phyloP scores from a whole-genome alignment of 139 green algal species.

The Coelastrella sp. region DNA sequence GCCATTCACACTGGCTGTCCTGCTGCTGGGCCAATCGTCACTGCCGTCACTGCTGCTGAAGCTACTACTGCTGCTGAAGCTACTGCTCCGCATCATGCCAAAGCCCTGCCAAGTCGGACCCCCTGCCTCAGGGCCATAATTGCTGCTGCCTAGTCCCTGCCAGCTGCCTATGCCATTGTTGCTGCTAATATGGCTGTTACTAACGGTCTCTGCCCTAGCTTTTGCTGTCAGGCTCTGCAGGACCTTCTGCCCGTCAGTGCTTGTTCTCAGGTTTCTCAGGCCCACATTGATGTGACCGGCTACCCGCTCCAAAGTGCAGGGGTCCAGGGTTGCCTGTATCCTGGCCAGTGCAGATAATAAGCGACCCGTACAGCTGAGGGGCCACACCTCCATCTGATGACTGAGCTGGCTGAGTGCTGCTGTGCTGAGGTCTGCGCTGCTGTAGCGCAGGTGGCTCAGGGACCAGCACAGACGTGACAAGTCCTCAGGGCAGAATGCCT shows the following conservation, averaged over 20 bases:
- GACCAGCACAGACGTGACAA: slow-evolving; percentile 8
- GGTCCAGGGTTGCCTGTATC: slow-evolving; percentile 9
- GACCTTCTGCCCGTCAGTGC: slow-evolving; percentile 39
- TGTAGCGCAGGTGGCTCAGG: slow-evolving; percentile 27
- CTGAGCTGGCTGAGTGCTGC: slow-evolving; percentile 25
- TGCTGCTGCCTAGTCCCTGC: neutral
- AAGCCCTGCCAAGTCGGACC: slow-evolving; percentile 34
- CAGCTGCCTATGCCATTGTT: neutral
- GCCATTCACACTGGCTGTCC: neutral
- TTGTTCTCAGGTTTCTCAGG: slow-evolving; percentile 30
- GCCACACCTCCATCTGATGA: slow-evolving; percentile 15
- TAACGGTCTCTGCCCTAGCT: neutral
- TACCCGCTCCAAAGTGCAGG: neutral
- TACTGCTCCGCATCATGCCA: slow-evolving; percentile 35
- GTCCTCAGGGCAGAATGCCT: slow-evolving; percentile 34
- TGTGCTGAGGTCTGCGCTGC: neutral
- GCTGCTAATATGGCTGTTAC: neutral
- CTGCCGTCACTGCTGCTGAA: neutral
- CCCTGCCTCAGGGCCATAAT: neutral
- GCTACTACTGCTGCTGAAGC: neutral
- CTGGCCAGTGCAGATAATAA: slow-evolving; percentile 4
- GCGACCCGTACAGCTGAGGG: slow-evolving; percentile 36
- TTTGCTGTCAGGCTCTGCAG: neutral
- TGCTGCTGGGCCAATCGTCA: neutral
- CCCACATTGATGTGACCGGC: neutral